These are phyloP conservation scores for Flaveria brownii DNA, from an alignment of 129 eudicot species.

Conservation along the genomic window DNA sequence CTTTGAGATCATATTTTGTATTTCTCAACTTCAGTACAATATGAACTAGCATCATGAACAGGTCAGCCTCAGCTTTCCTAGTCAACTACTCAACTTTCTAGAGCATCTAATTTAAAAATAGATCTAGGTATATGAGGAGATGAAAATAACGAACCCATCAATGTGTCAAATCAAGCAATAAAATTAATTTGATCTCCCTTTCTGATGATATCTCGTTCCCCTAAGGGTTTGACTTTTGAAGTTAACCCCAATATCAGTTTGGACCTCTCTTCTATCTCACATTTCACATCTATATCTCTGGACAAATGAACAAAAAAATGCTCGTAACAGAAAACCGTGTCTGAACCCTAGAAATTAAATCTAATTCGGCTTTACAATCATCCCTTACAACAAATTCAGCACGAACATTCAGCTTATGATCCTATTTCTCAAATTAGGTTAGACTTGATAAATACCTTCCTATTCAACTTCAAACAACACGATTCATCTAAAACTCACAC, in stretches of 20 bases:
- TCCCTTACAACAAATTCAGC: slow-evolving; percentile 9
- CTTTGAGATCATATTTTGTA: too few species aligned
- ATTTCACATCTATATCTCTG: not conserved
- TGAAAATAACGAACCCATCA: too few species aligned
- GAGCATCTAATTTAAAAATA: not conserved
- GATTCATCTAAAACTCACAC: slow-evolving; percentile 16
- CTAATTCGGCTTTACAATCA: not conserved
- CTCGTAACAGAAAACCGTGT: not conserved
- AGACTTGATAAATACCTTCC: slow-evolving; percentile 2
- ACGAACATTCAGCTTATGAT: slow-evolving; percentile 14
- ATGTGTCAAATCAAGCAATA: not conserved
- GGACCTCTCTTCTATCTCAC: slow-evolving; percentile 12
- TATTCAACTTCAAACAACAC: slow-evolving; percentile 15
- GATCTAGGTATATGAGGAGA: too few species aligned
- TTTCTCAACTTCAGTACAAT: too few species aligned
- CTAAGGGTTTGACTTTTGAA: not conserved
- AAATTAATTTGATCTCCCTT: not conserved
- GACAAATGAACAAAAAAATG: not conserved
- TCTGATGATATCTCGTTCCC: not conserved
- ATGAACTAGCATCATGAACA: too few species aligned
- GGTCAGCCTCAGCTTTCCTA: not conserved
- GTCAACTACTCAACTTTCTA: not conserved
- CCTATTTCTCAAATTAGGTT: slow-evolving; percentile 26
- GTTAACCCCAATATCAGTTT: not conserved
- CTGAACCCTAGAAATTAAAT: slow-evolving; percentile 25